Base-by-base conservation (phyloP, 768 basidiomycete species). In the Cystofilobasidium ferigula region DNA sequence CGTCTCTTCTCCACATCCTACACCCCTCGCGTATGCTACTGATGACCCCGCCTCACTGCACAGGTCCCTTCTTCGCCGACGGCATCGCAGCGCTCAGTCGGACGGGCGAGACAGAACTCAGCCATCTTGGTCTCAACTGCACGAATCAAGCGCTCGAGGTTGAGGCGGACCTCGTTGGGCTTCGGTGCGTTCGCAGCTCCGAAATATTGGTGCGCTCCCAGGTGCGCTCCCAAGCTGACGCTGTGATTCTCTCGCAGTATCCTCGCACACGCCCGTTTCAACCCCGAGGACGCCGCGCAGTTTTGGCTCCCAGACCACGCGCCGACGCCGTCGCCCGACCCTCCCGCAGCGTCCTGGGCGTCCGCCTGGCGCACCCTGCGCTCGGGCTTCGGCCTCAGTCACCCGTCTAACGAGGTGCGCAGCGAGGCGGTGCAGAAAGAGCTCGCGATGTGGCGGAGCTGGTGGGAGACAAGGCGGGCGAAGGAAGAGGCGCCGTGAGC, bases 11-110 rank as follows among this genome's bases (percentile, higher is more conserved):
- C 26, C 53, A 28, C 28, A 5, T n/a, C 48, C 2, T 36, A 32
- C 32, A n/a, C 20, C 9, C 58, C 24, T n/a, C 45, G 3, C 26
- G 14, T 28, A 26, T 32, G 36, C 42, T 45, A 6, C 3, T 36
- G 1, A 34, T 26, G 24, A 38, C 45, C 30, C 9, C 48, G 94
- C n/a, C n/a, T n/a, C n/a, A n/a, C n/a, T n/a, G n/a, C n/a, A n/a
- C n/a, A n/a, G n/a, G n/a, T 0, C 94, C 94, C 1, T 95, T 97
- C 74, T 84, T 97, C 66, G 93, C 94, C 72, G 94, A 99, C 71
- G 92, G 89, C 3, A 82, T 98, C 30, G 89, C 86, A 0, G 84
- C 87, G 60, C 71, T 91, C 61, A 86, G 89, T 30, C 85, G 85
- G 73, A 81, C 87, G 0, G 86, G 88, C 2, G 84, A 85, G 14